Evolutionary conservation across 331 rosid species (phyloP).

Genomic region (Quercus lobata): DNA sequence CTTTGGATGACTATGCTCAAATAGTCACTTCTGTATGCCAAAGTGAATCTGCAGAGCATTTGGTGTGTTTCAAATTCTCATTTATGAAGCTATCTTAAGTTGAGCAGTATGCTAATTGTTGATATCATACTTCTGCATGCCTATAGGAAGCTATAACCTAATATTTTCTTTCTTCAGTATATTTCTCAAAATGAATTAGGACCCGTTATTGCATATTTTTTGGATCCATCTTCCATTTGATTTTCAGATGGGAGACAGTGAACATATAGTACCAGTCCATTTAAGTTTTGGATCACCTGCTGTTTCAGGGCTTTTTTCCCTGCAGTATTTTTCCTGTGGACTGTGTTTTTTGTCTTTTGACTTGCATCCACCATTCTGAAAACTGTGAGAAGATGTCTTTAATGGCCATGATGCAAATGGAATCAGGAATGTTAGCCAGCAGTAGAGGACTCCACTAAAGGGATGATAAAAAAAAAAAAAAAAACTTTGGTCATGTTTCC

Average conservation of each 20-base stretch:
- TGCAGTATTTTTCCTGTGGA: background rate
- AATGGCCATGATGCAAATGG: background rate
- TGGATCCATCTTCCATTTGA: background rate
- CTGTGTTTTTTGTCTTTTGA: background rate
- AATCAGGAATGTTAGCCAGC: background rate
- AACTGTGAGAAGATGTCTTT: background rate
- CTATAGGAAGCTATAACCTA: slow-evolving; percentile 4
- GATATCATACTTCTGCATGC: slow-evolving; percentile 10
- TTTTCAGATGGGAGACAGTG: background rate
- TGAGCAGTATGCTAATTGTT: slow-evolving; percentile 12
- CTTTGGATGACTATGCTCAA: slow-evolving; percentile 44
- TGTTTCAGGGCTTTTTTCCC: background rate
- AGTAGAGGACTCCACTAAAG: background rate
- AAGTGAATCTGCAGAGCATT: slow-evolving; percentile 26
- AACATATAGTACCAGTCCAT: background rate
- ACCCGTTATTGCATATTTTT: background rate
- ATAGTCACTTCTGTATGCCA: slow-evolving; percentile 47
- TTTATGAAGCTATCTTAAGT: slow-evolving; percentile 9
- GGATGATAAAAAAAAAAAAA: background rate
- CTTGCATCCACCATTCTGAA: background rate
- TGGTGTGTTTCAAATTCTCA: slow-evolving; percentile 39
- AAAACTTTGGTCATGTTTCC: background rate
- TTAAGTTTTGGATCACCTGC: background rate
- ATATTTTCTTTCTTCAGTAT: background rate
- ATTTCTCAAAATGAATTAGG: background rate